Conservation (phyloP, 2,329 filamentous ascomycete genomes). For the Penicillium sp. region DNA sequence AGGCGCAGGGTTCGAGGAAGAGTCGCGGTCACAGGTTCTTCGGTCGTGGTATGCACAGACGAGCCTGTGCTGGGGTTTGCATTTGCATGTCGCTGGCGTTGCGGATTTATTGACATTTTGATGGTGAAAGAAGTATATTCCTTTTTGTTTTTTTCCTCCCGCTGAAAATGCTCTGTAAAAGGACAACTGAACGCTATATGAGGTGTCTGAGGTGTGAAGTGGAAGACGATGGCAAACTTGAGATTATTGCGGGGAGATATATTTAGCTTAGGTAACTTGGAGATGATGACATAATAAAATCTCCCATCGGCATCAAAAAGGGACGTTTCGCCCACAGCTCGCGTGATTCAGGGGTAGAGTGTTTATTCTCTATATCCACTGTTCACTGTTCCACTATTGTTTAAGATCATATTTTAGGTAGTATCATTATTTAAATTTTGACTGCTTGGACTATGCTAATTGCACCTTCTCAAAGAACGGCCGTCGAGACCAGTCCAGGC, state of each 20-base stretch:
- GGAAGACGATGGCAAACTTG: too few species aligned
- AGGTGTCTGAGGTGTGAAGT: too few species aligned
- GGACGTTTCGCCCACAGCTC: too few species aligned
- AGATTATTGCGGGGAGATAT: too few species aligned
- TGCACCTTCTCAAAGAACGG: background rate
- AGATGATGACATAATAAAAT: too few species aligned
- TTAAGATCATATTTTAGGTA: too few species aligned
- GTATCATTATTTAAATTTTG: background rate
- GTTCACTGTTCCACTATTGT: too few species aligned
- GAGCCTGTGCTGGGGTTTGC: background rate
- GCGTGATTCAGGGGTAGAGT: too few species aligned
- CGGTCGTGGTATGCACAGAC: constrained; percentile 3
- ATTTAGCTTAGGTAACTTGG: too few species aligned
- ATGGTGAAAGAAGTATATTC: background rate
- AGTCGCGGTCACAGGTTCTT: constrained; percentile 18
- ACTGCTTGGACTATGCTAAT: background rate
- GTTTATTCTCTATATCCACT: too few species aligned
- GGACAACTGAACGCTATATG: too few species aligned
- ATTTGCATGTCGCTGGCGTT: constrained; percentile 2
- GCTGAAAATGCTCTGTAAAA: background rate
- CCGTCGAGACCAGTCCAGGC: background rate
- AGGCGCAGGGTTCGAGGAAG: constrained; percentile 16
- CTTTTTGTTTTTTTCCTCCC: background rate
- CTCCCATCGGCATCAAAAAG: too few species aligned
- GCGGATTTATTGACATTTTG: background rate